Evolutionary conservation across 225 moss, liverwort and hornwort species (phyloP), one percentile per base, ranked within the genome.

Genomic region (Marchantia polymorpha): DNA sequence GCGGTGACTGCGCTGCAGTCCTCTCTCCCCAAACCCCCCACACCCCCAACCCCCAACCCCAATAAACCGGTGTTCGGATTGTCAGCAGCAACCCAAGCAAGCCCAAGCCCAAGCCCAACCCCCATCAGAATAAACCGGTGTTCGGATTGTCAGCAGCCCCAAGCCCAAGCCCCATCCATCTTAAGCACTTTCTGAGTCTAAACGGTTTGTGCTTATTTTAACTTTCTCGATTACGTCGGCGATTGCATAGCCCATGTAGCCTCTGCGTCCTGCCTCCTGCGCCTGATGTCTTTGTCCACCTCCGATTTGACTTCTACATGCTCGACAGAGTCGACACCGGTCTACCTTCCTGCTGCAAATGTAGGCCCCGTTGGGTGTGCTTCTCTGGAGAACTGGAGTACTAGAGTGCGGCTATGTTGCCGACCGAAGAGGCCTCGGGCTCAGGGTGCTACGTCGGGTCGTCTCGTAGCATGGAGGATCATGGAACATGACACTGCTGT

Each of bases 131-230:
- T n/a, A n/a, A n/a, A 69, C 30, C 46, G 68, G 46, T 31, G 39
- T 15, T 69, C 30, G 64, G 64, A 23, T 64, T 31, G 15, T 17
- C 25, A 29, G 65, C 39, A 69, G 69, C 46, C 27, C 15, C 19
- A 5, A 5, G 9, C 48, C 0, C 8, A 10, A 29, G 46, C 6
- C n/a, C n/a, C 22, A 23, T 20, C n/a, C 7, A 2, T 19, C 20
- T 64, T 23, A n/a, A 19, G 64, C 0, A 19, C 15, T 49, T 46
- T 70, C 70, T 70, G 70, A 4, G 20, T 22, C 70, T 49, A 49
- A 70, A 70, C 70, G 70, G 70, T 70, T 49, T 70, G 20, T 48
- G 47, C 67, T 67, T 8, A 29, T 67, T 30, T 23, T 12, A 67
- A 29, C 27, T 27, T 65, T 26, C 30, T 67, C 30, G 67, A 23